These are phyloP conservation scores for Leucoagaricus sp. DNA, from an alignment of 1,284 basidiomycete species.

Conservation along the genomic window DNA sequence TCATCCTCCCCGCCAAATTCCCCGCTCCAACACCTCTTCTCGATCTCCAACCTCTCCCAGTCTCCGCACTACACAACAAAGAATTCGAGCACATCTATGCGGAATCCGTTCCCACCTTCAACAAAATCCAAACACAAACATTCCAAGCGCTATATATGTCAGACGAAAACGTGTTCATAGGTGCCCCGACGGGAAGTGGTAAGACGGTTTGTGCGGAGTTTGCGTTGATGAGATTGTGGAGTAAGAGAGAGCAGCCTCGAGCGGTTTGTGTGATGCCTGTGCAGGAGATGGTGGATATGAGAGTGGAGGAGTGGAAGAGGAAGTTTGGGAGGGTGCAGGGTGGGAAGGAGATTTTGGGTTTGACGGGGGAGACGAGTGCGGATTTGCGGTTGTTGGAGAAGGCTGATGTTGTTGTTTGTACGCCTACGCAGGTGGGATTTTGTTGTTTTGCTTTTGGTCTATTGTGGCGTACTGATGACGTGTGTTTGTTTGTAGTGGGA, in stretches of 20 bases:
- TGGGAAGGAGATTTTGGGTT: slow-evolving; percentile 89
- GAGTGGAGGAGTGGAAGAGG: slow-evolving; percentile 85
- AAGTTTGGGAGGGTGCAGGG: slow-evolving; percentile 89
- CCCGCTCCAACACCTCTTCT: slow-evolving; percentile 91
- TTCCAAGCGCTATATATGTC: slow-evolving; percentile 97
- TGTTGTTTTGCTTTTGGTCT: not conserved
- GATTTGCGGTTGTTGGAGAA: slow-evolving; percentile 93
- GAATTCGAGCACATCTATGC: slow-evolving; percentile 89
- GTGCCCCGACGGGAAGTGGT: slow-evolving; percentile 94
- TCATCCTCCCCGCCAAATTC: slow-evolving; percentile 97
- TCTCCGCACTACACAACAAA: slow-evolving; percentile 90
- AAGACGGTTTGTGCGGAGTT: slow-evolving; percentile 99
- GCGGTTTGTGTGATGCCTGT: slow-evolving; percentile 97
- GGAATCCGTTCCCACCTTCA: slow-evolving; percentile 80
- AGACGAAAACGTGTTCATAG: slow-evolving; percentile 95
- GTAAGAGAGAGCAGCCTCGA: slow-evolving; percentile 78
- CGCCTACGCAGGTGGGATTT: slow-evolving; percentile 64
- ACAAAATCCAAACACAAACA: slow-evolving; percentile 99
- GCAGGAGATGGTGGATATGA: slow-evolving; percentile 94
- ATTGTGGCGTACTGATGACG: not conserved
- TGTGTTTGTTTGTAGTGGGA: slow-evolving; percentile 82
- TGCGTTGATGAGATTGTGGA: slow-evolving; percentile 91
- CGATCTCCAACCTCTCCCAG: slow-evolving; percentile 89
- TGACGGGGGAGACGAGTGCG: slow-evolving; percentile 94
- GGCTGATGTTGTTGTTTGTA: slow-evolving; percentile 92